Percentiles rank a stretch among this genome's conserved stretches.
Conservation (phyloP, 2,329 filamentous ascomycete species). For the Fusarium cyanostomum region DNA sequence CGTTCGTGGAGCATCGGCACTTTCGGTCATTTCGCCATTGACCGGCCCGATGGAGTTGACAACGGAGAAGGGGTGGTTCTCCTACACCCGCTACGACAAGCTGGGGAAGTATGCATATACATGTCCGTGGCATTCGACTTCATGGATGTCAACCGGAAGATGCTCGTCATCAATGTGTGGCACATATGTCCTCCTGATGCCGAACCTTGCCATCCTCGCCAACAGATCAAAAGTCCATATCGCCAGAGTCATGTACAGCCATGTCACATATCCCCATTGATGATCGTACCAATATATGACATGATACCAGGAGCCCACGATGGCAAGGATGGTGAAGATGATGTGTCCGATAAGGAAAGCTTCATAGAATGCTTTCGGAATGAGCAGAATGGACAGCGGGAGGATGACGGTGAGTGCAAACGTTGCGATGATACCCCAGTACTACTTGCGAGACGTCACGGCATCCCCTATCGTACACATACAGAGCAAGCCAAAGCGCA, state of each 20-base stretch:
- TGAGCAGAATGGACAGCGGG: conserved; percentile 45
- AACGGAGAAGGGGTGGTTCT: conserved; percentile 46
- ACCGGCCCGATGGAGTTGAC: too few species aligned
- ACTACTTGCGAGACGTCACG: too few species aligned
- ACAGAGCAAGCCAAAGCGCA: too few species aligned
- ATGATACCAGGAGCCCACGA: conserved; percentile 56
- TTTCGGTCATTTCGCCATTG: too few species aligned
- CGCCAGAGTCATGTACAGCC: conserved; percentile 39
- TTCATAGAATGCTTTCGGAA: conserved; percentile 53
- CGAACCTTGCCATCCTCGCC: conserved; percentile 23
- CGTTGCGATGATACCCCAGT: conserved; percentile 54
- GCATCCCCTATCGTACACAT: too few species aligned
- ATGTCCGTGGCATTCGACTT: conserved; percentile 38
- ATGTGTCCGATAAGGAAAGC: conserved; percentile 56
- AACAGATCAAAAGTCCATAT: conserved; percentile 43
- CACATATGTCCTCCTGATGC: not conserved
- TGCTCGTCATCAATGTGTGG: conserved; percentile 32
- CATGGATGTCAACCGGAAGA: conserved; percentile 40
- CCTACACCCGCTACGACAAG: conserved; percentile 42
- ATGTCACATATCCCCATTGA: conserved; percentile 55
- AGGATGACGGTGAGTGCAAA: conserved; percentile 44
- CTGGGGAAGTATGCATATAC: conserved; percentile 44
- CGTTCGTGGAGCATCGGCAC: too few species aligned
- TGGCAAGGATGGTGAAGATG: conserved; percentile 49
- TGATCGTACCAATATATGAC: conserved; percentile 48